phyloP scores from a whole-genome alignment of 306 rosid genomes.

The Citrullus colocynthis region DNA sequence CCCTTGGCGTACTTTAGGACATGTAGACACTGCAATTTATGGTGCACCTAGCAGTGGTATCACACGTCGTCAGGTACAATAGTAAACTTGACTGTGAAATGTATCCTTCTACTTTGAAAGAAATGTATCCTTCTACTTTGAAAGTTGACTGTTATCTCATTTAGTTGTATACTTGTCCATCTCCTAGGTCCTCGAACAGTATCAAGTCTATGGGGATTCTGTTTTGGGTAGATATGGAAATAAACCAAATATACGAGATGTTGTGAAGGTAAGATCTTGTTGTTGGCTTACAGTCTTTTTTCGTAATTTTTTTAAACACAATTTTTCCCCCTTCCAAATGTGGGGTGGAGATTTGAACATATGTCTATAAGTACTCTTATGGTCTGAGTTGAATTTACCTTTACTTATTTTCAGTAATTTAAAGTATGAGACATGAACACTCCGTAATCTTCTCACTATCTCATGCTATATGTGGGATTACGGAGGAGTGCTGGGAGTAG shows the following conservation, averaged over 20 bases:
- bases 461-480: neutral
- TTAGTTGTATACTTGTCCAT: neutral
- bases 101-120: slow-evolving; percentile 9
- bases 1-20: slow-evolving; percentile 83
- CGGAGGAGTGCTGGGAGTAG: neutral
- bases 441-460: neutral
- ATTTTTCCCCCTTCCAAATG: neutral
- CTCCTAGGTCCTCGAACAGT: slow-evolving; percentile 59
- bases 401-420: neutral
- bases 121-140: slow-evolving; percentile 12
- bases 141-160: slow-evolving; percentile 6
- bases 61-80: slow-evolving; percentile 83
- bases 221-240: slow-evolving; percentile 58
- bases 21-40: slow-evolving; percentile 65
- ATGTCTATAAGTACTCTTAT: neutral
- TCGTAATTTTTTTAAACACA: neutral
- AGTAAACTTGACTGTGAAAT: slow-evolving; percentile 22
- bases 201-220: slow-evolving; percentile 79
- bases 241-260: slow-evolving; percentile 63
- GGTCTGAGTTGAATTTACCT: neutral
- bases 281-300: neutral
- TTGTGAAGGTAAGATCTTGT: slow-evolving; percentile 50
- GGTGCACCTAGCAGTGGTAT: slow-evolving; percentile 62
- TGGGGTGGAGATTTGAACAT: neutral
- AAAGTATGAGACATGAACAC: neutral